phyloP scores from a whole-genome alignment of 1,139 yeast genomes.

The Nakaseomyces bracarensis region DNA sequence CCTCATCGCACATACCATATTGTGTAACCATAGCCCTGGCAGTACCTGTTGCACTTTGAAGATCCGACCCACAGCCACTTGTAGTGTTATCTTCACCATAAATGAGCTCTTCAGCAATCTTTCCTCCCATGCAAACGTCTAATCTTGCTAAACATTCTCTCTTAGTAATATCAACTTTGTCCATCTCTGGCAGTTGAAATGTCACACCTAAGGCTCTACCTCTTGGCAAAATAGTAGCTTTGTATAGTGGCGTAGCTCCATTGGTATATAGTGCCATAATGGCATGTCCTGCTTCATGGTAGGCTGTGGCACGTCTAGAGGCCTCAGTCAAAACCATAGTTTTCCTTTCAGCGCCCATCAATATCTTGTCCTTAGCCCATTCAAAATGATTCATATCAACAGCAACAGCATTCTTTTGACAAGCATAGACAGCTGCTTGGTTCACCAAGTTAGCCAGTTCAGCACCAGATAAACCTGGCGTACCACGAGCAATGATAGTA shows the following conservation, averaged over 20 bases:
- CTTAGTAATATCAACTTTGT: conserved; percentile 86
- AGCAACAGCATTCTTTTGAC: conserved; percentile 81
- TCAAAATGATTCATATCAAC: conserved; percentile 91
- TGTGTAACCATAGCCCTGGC: conserved; percentile 97
- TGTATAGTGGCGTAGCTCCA: conserved; percentile 94
- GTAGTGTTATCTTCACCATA: conserved; percentile 91
- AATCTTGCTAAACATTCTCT: conserved; percentile 83
- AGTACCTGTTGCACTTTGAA: conserved; percentile 79
- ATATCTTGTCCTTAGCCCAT: conserved; percentile 97
- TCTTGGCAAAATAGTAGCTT: conserved; percentile 93
- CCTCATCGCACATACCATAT: conserved; percentile 90
- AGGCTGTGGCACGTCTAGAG: conserved; percentile 87
- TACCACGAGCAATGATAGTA: conserved; percentile 84
- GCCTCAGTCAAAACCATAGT: conserved; percentile 97
- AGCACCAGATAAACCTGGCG: conserved; percentile 97
- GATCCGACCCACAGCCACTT: conserved; percentile 87
- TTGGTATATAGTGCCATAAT: conserved; percentile 91
- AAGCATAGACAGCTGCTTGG: conserved; percentile 96
- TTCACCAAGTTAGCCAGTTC: conserved; percentile 90
- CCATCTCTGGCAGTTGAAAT: conserved; percentile 97
- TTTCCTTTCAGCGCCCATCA: conserved; percentile 96
- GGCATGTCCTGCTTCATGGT: conserved; percentile 99
- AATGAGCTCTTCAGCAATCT: conserved; percentile 88
- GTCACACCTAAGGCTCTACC: conserved; percentile 96
- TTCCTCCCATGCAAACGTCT: conserved; percentile 99